Evolutionary conservation across 2,329 filamentous ascomycete genomes (phyloP).

Genomic region (Cryphonectria parasitica): DNA sequence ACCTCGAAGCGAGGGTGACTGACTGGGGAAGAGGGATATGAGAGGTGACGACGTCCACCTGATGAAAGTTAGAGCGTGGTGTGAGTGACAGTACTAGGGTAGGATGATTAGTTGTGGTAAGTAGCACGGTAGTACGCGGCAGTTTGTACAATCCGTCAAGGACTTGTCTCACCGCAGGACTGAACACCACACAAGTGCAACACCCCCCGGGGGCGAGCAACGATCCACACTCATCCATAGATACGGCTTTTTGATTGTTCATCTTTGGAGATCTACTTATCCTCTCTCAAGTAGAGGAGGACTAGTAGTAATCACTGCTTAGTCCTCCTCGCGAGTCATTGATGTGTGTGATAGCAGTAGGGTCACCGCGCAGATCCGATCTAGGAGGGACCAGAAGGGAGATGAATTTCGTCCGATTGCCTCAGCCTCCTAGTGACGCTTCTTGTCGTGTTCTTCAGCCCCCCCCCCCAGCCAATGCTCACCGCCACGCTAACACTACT

Average conservation of each 20-base stretch:
- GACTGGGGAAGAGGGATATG: background rate
- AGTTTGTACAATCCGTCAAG: background rate
- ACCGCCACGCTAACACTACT: background rate
- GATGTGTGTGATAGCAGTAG: background rate
- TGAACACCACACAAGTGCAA: background rate
- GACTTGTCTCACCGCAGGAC: background rate
- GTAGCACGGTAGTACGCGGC: background rate
- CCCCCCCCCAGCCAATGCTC: background rate
- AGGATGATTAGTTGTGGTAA: background rate
- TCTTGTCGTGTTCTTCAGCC: background rate
- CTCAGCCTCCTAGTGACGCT: background rate
- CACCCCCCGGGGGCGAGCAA: background rate
- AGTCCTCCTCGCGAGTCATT: constrained; percentile 1
- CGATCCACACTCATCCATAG: background rate
- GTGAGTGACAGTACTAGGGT: background rate
- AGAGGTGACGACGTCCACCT: background rate
- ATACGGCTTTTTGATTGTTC: background rate
- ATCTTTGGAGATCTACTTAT: background rate
- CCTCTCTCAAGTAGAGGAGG: background rate
- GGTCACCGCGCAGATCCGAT: background rate
- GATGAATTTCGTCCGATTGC: background rate
- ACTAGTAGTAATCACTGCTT: background rate
- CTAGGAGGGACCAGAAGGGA: background rate
- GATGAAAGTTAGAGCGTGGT: background rate
- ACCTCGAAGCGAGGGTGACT: background rate